A percentile compares a stretch with the other conserved stretches of the same genome.
Evolutionary conservation across 306 rosid species (phyloP).

Genomic region (Medicago lupulina): DNA sequence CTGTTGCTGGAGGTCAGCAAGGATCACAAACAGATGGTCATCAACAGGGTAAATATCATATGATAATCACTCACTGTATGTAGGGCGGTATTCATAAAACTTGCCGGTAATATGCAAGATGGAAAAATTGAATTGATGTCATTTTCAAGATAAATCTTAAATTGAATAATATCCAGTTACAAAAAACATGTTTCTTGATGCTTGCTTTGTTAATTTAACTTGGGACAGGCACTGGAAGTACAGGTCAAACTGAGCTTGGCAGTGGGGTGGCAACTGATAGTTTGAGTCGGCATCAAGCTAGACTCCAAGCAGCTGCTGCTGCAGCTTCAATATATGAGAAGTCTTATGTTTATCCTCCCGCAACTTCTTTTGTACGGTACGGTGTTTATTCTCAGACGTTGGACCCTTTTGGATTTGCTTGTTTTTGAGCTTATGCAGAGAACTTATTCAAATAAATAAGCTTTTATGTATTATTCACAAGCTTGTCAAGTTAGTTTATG

Average conservation of each 20-base stretch:
- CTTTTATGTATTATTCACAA: no score
- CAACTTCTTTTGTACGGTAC: constrained; percentile 77
- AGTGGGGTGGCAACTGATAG: constrained; percentile 56
- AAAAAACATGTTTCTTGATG: constrained; percentile 2
- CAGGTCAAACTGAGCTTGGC: constrained; percentile 61
- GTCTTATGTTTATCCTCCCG: constrained; percentile 69
- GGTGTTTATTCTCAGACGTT: constrained; percentile 19
- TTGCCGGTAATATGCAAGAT: constrained; percentile 18
- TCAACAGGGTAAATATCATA: constrained; percentile 61
- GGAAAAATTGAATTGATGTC: constrained; percentile 25
- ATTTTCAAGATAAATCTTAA: constrained; percentile 19
- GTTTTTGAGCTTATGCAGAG: no score
- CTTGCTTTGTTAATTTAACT: constrained; percentile 33
- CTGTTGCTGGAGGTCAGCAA: constrained; percentile 65
- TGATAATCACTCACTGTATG: constrained; percentile 3
- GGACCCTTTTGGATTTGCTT: no score
- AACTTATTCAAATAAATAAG: no score
- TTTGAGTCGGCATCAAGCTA: constrained; percentile 77
- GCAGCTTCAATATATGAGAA: constrained; percentile 94
- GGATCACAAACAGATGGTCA: constrained; percentile 71
- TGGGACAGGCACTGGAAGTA: constrained; percentile 58
- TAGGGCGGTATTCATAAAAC: constrained; percentile 17
- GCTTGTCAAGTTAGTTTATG: no score
- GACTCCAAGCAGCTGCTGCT: constrained; percentile 93
- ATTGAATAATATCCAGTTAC: neutral